Base-by-base conservation (phyloP, 148 eudicot species). In the Camellia lanceoleosa region DNA sequence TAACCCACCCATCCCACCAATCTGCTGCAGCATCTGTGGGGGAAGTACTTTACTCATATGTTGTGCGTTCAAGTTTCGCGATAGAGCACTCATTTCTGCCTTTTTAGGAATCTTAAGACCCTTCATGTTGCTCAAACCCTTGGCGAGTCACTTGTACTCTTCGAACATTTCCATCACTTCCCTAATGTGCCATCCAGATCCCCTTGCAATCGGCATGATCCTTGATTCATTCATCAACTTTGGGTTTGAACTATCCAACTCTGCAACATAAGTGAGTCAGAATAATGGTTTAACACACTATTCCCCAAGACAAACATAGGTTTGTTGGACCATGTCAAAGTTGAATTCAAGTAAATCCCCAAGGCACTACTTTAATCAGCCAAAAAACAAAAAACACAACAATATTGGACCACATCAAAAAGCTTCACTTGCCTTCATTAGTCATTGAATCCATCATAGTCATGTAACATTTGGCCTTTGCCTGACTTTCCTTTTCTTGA, bases 391-490 rank as follows among this genome's bases (percentile, higher is more conserved):
- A 5, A 61, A 23, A 3, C 3, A 1, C 54, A n/a, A 59, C 47
- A 9, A 46, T 3, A 46, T 3, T 13, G 44, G 63, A 64, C 19
- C 59, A 14, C 23, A n/a, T 19, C 19, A 71, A 47, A 44, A 8
- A 71, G 38, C 62, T 23, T 70, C 11, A 81, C 87, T 87, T 70
- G 80, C 97, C 99, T 88, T 93, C 97, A 73, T 95, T 83, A 68
- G 99, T 93, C 99, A 95, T 95, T 58, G 99, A 95, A 79, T 95
- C 97, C 99, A 96, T 96, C 91, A 96, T 96, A 5, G 98, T 92
- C 99, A 96, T 93, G 79, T 93, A 96, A 43, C 97, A 93, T 87
- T 96, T 93, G 61, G 93, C 85, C 85, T 93, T 93, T 51, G 97
- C 91, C 77, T 93, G 99, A 82, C 99, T 93, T 90, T 93, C 97